A percentile compares a stretch with the other conserved stretches of the same genome.
These are phyloP conservation scores for Coemansia sp. DNA, from an alignment of 192 early-diverging fungal genomes.

Conservation along the genomic window DNA sequence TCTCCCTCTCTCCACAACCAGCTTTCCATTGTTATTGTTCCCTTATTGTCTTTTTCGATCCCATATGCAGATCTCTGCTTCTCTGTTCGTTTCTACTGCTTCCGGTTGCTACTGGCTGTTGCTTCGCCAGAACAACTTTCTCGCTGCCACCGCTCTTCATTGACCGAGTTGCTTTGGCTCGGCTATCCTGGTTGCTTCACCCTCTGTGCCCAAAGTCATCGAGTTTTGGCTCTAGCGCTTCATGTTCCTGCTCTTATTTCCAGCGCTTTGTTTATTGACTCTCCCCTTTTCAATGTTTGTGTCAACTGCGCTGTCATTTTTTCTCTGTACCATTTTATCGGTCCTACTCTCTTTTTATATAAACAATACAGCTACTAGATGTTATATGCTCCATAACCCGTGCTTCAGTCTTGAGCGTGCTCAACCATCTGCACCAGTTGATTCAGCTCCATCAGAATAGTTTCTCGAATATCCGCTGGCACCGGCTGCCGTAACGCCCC, in stretches of 20 bases:
- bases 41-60: not conserved
- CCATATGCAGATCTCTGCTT: slow-evolving; percentile 27
- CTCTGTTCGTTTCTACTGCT: slow-evolving; percentile 32
- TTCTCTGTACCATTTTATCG: not conserved
- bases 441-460: slow-evolving; percentile 12
- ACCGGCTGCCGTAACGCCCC: not conserved
- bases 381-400: not conserved
- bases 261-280: slow-evolving; percentile 18
- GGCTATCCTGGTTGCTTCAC: no score
- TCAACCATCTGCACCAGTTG: slow-evolving; percentile 12
- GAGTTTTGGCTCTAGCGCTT: slow-evolving; percentile 7
- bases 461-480: not conserved
- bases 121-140: not conserved
- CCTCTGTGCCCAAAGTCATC: slow-evolving; percentile 14
- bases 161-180: not conserved
- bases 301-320: slow-evolving; percentile 32
- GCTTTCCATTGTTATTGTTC: slow-evolving; percentile 30
- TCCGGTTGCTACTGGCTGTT: slow-evolving; percentile 3
- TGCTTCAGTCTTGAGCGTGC: slow-evolving; percentile 1
- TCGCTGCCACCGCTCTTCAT: slow-evolving; percentile 30
- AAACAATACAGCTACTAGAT: no score
- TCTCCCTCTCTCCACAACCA: slow-evolving; percentile 23
- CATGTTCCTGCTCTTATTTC: slow-evolving; percentile 2
- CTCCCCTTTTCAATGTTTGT: slow-evolving; percentile 13
- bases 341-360: no score